Evolutionary conservation across 331 rosid genomes (phyloP).

Genomic region (Malus hybrid): DNA sequence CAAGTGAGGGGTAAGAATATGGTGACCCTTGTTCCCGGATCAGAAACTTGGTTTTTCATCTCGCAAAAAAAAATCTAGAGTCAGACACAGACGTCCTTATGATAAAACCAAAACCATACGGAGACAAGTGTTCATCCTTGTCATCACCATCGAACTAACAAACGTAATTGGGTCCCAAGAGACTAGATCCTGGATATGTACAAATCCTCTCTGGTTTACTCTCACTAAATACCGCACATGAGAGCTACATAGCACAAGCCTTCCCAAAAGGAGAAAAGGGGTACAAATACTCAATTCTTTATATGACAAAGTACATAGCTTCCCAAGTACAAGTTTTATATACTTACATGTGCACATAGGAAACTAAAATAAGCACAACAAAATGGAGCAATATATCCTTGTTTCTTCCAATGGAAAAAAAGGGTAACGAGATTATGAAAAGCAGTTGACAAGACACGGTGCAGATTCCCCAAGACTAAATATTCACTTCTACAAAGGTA

Average conservation of each 20-base stretch:
- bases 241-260: not conserved
- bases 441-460: no score
- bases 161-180: not conserved
- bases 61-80: not conserved
- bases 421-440: no score
- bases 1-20: not conserved
- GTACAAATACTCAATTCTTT: constrained; percentile 7
- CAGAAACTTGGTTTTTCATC: not conserved
- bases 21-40: not conserved
- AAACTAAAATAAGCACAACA: no score
- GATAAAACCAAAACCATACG: not conserved
- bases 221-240: not conserved
- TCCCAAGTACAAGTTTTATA: not conserved
- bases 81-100: not conserved
- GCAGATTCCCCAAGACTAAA: no score
- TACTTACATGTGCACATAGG: not conserved
- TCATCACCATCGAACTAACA: no score
- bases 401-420: no score
- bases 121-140: no score
- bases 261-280: not conserved
- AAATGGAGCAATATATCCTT: no score
- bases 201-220: not conserved
- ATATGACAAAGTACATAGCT: constrained; percentile 2
- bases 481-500: no score
- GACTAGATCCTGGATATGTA: not conserved